phyloP scores from a whole-genome alignment of 345 rosid genomes.

The Brassica rapa region DNA sequence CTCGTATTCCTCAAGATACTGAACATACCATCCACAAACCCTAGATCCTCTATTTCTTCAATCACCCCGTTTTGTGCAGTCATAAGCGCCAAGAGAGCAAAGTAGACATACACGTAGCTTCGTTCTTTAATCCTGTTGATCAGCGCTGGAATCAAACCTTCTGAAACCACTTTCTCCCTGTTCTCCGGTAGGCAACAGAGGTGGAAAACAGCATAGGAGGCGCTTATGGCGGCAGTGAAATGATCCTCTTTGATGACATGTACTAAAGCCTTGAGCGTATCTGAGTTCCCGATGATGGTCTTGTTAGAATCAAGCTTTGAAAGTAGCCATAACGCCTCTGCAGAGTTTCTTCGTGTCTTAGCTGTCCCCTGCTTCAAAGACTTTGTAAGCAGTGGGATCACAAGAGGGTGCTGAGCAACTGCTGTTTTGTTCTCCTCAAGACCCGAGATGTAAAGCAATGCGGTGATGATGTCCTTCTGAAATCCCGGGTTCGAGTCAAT shows the following conservation, averaged over 20 bases:
- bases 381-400: background rate
- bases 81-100: background rate
- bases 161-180: background rate
- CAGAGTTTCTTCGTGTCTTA: background rate
- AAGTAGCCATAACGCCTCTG: background rate
- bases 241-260: background rate
- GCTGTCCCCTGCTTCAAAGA: background rate
- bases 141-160: background rate
- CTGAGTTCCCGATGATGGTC: background rate
- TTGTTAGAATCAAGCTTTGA: background rate
- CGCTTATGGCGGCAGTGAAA: background rate
- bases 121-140: background rate
- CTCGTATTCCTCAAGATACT: background rate
- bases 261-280: background rate
- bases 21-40: background rate
- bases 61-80: background rate
- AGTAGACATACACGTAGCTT: background rate
- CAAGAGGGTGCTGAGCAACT: slow-evolving; percentile 33
- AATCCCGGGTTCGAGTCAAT: slow-evolving; percentile 32
- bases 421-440: slow-evolving; percentile 38
- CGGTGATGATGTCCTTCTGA: slow-evolving; percentile 41
- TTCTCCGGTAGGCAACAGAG: background rate
- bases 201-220: background rate
- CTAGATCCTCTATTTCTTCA: background rate
- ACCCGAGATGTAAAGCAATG: slow-evolving; percentile 50